Percentiles rank a stretch among this genome's conserved stretches.
phyloP scores from a whole-genome alignment of 2,329 filamentous ascomycete species.

The Fusarium secorum region DNA sequence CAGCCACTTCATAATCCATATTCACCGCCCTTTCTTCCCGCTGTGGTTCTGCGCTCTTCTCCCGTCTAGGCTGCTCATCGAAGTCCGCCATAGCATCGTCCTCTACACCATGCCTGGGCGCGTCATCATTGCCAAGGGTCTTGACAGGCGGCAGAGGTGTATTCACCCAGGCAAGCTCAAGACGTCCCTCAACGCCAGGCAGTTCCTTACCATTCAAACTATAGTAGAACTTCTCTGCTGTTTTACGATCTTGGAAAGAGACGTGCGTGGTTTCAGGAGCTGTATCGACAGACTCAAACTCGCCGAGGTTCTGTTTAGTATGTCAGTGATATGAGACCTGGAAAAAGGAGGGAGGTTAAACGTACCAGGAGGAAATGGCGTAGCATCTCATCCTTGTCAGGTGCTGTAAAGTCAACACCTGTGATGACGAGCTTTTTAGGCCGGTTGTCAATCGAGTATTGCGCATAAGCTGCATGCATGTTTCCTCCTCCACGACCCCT shows the following conservation, averaged over 20 bases:
- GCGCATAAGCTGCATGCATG: conserved; percentile 64
- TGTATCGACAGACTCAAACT: conserved; percentile 66
- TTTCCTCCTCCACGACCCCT: conserved; percentile 55
- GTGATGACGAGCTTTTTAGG: conserved; percentile 72
- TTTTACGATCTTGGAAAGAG: conserved; percentile 72
- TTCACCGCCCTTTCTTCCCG: conserved; percentile 48
- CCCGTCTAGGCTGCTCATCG: conserved; percentile 27
- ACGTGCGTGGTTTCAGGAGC: conserved; percentile 59
- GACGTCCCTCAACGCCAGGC: conserved; percentile 66
- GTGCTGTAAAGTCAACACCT: conserved; percentile 68
- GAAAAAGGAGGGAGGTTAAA: conserved; percentile 6
- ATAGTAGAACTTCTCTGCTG: conserved; percentile 74
- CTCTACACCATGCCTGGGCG: conserved; percentile 8
- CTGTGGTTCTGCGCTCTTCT: conserved; percentile 29
- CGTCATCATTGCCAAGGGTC: conserved; percentile 16
- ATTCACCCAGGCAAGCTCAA: conserved; percentile 71
- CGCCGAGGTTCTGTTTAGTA: conserved; percentile 62
- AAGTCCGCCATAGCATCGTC: conserved; percentile 41
- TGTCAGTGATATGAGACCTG: background rate
- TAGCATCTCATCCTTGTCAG: conserved; percentile 72
- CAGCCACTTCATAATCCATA: conserved; percentile 64
- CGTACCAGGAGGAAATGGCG: conserved; percentile 75
- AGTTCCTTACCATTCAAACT: conserved; percentile 65
- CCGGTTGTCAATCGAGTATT: conserved; percentile 78
- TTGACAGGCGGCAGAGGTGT: conserved; percentile 39